A percentile compares a stretch with the other conserved stretches of the same genome.
Conservation (phyloP, 495 filamentous ascomycete genomes). For the Penicillium verhagenii region DNA sequence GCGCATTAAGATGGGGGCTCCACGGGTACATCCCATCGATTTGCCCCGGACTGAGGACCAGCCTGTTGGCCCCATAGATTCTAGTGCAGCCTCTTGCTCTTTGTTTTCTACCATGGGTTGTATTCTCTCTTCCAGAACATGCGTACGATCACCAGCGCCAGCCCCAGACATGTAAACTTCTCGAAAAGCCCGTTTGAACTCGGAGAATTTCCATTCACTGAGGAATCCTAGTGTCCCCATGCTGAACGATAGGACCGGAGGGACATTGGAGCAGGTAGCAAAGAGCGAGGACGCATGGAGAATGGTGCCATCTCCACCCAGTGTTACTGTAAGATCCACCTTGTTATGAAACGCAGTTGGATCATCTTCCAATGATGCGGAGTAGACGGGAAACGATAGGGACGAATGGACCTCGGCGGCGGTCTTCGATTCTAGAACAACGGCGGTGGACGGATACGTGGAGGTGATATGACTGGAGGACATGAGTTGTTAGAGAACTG, state of each 20-base stretch:
- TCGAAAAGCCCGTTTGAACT: slow-evolving; percentile 85
- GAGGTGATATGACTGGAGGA: slow-evolving; percentile 63
- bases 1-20: slow-evolving; percentile 77
- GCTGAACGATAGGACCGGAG: slow-evolving; percentile 91
- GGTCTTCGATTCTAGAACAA: slow-evolving; percentile 78
- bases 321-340: slow-evolving; percentile 80
- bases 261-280: slow-evolving; percentile 74
- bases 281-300: slow-evolving; percentile 89
- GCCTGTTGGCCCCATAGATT: slow-evolving; percentile 41
- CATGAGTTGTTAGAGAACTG: neutral
- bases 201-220: slow-evolving; percentile 92
- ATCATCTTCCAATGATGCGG: slow-evolving; percentile 34
- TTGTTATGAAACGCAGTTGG: slow-evolving; percentile 56
- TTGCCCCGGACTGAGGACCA: slow-evolving; percentile 79
- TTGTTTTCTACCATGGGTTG: neutral
- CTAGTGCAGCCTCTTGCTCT: neutral
- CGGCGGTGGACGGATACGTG: slow-evolving; percentile 75
- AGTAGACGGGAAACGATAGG: slow-evolving; percentile 77
- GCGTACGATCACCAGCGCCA: slow-evolving; percentile 48
- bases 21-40: slow-evolving; percentile 71
- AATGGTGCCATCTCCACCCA: slow-evolving; percentile 96
- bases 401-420: slow-evolving; percentile 70
- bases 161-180: slow-evolving; percentile 93
- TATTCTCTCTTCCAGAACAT: slow-evolving; percentile 28
- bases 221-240: slow-evolving; percentile 96